A percentile compares a stretch with the other conserved stretches of the same genome.
Evolutionary conservation across 116 monocot genomes (phyloP).

Genomic region (Phalaenopsis hybrid): DNA sequence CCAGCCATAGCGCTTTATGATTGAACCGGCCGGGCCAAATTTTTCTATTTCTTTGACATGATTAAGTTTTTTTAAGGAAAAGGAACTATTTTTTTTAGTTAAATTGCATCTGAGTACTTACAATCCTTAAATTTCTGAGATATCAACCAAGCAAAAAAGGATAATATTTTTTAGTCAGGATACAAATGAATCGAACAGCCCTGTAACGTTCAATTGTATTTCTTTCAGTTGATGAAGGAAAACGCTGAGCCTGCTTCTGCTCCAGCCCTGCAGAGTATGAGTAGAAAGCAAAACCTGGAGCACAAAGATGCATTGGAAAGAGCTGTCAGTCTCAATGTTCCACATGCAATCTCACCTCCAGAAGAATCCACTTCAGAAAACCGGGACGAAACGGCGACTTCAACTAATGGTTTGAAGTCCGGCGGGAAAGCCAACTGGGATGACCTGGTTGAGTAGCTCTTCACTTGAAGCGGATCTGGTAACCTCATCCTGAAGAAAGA

Average conservation of each 20-base stretch:
- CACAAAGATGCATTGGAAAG: slow-evolving; percentile 69
- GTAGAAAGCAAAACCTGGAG: slow-evolving; percentile 64
- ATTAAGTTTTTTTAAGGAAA: too few species aligned
- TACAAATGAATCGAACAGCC: too few species aligned
- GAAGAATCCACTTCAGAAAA: slow-evolving; percentile 15
- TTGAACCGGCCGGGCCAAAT: too few species aligned
- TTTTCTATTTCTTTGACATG: too few species aligned
- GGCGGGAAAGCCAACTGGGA: slow-evolving; percentile 56
- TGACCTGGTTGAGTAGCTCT: slow-evolving; percentile 57
- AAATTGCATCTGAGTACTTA: too few species aligned
- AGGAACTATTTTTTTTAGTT: too few species aligned
- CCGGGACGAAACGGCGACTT: neutral
- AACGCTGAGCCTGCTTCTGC: slow-evolving; percentile 11
- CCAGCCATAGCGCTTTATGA: too few species aligned
- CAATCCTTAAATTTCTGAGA: too few species aligned
- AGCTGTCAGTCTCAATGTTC: slow-evolving; percentile 57
- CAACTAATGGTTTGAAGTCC: slow-evolving; percentile 13
- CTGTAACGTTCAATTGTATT: neutral
- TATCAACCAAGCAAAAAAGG: too few species aligned
- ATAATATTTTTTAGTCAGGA: too few species aligned
- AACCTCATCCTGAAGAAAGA: slow-evolving; percentile 48
- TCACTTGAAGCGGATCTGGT: slow-evolving; percentile 41
- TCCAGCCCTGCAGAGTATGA: slow-evolving; percentile 55
- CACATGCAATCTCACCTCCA: slow-evolving; percentile 39
- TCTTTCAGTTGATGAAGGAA: slow-evolving; percentile 70